These are phyloP conservation scores for Hanseniaspora singularis DNA, from an alignment of 805 yeast species.

Conservation along the genomic window DNA sequence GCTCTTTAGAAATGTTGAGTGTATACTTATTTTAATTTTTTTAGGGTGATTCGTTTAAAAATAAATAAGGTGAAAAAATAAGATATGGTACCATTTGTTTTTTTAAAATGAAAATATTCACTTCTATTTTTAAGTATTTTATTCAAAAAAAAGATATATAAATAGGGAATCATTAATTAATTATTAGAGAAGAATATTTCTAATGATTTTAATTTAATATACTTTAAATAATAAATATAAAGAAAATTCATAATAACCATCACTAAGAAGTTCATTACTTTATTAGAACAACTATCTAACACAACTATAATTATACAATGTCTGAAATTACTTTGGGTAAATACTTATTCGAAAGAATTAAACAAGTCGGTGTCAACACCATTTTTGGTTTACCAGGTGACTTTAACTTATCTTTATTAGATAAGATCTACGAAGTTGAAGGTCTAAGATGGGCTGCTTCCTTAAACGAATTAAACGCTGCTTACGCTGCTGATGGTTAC, in stretches of 20 bases:
- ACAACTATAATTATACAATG: slow-evolving; percentile 19
- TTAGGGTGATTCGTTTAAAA: too few species aligned
- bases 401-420: slow-evolving; percentile 60
- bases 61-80: too few species aligned
- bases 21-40: too few species aligned
- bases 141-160: too few species aligned
- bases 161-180: too few species aligned
- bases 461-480: slow-evolving; percentile 81
- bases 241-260: not conserved
- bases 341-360: slow-evolving; percentile 65
- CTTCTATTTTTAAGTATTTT: too few species aligned
- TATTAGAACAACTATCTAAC: not conserved
- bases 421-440: slow-evolving; percentile 60
- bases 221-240: too few species aligned
- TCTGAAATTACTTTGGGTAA: slow-evolving; percentile 55
- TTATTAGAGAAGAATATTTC: too few species aligned
- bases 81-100: too few species aligned
- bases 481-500: slow-evolving; percentile 76
- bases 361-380: slow-evolving; percentile 58
- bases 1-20: too few species aligned
- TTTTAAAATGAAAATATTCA: too few species aligned
- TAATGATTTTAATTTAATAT: too few species aligned
- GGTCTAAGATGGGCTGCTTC: slow-evolving; percentile 83
- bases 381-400: slow-evolving; percentile 77
- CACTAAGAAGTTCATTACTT: not conserved